Conservation (phyloP, 2,329 filamentous ascomycete genomes). For the Paraphoma sp. region DNA sequence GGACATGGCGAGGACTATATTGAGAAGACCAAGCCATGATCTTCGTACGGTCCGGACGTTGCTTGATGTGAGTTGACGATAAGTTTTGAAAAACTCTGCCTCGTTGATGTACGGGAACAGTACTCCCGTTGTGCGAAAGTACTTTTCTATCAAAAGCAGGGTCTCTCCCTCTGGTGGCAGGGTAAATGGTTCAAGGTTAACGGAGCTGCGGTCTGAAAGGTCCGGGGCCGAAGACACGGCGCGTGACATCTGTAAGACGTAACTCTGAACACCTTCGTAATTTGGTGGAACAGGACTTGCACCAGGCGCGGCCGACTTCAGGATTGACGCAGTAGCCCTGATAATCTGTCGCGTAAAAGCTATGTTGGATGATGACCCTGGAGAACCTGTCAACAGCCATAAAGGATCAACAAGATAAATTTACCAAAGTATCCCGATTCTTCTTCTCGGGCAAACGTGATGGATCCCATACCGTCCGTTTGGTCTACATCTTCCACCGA, state of each 20-base stretch:
- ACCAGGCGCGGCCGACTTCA: constrained; percentile 3
- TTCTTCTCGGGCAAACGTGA: constrained; percentile 47
- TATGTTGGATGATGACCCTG: constrained; percentile 53
- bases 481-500: constrained; percentile 32
- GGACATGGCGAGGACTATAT: constrained; percentile 59
- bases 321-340: constrained; percentile 26
- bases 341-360: constrained; percentile 50
- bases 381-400: not conserved
- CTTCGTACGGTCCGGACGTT: constrained; percentile 48
- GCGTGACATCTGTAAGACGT: constrained; percentile 25
- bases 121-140: constrained; percentile 48
- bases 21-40: constrained; percentile 60
- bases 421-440: constrained; percentile 48
- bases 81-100: constrained; percentile 43
- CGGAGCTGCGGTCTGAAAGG: constrained; percentile 13
- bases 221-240: constrained; percentile 20
- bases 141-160: constrained; percentile 40
- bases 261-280: constrained; percentile 16
- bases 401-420: constrained; percentile 7
- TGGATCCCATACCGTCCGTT: constrained; percentile 46
- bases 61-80: constrained; percentile 37
- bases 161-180: constrained; percentile 42
- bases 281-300: constrained; percentile 6
- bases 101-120: constrained; percentile 52
- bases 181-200: constrained; percentile 29